Conservation (phyloP, 2,329 filamentous ascomycete species). For the Phyllosticta capitalensis region DNA sequence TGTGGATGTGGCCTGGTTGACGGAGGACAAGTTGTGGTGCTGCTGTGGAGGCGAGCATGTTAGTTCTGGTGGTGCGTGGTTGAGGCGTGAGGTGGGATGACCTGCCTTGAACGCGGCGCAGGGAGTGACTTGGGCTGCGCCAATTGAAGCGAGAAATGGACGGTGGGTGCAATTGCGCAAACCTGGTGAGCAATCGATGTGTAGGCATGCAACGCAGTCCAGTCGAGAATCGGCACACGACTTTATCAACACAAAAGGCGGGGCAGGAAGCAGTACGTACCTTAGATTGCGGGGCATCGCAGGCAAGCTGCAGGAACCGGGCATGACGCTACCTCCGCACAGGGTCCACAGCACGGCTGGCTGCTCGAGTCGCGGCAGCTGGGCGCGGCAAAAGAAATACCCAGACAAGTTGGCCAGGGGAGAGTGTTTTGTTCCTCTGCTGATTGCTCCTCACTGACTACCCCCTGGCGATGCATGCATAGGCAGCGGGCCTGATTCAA, state of each 20-base stretch:
- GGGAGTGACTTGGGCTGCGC: background rate
- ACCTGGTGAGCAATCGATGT: no score
- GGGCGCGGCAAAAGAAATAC: background rate
- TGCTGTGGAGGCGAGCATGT: background rate
- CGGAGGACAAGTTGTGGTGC: background rate
- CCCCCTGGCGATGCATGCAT: background rate
- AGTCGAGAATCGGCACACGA: no score
- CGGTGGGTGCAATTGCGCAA: no score
- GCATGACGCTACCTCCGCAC: background rate
- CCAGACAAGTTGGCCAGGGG: conserved; percentile 9
- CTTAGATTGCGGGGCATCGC: background rate
- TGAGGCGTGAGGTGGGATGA: background rate
- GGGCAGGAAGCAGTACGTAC: no score
- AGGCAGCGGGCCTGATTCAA: background rate
- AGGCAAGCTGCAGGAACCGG: background rate
- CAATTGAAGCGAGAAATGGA: background rate
- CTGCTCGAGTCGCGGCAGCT: conserved; percentile 2
- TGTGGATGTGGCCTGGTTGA: conserved; percentile 8
- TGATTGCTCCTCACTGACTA: background rate
- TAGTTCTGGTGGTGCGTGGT: background rate
- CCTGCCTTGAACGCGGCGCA: no score
- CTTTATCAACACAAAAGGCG: background rate
- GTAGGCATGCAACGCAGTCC: no score
- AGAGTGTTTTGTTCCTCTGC: background rate
- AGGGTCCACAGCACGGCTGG: background rate